Percentiles rank a stretch among this genome's conserved stretches.
phyloP scores from a whole-genome alignment of 768 basidiomycete genomes.

The Strobilomyces echinocephalus region DNA sequence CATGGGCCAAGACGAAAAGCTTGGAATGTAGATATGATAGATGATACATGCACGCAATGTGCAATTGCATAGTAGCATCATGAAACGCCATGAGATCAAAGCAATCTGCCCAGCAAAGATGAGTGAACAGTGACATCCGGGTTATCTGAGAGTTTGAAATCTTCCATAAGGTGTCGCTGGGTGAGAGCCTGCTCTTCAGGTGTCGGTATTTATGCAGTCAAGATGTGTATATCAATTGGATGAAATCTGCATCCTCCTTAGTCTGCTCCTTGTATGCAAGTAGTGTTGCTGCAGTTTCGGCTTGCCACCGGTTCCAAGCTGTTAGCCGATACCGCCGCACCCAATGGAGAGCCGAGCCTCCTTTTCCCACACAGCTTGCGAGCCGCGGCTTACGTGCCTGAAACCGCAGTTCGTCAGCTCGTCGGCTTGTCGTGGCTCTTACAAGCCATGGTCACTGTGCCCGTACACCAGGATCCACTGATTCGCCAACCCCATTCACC shows the following conservation, averaged over 20 bases:
- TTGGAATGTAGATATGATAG: conserved; percentile 86
- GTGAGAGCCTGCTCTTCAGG: conserved; percentile 74
- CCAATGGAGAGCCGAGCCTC: too few relatives aligned
- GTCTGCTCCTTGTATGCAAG: conserved; percentile 80
- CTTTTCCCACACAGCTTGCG: too few relatives aligned
- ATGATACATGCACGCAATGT: conserved; percentile 98
- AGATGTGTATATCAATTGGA: conserved; percentile 88
- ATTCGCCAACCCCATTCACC: too few relatives aligned
- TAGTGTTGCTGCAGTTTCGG: too few relatives aligned
- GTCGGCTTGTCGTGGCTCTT: too few relatives aligned
- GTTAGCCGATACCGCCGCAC: too few relatives aligned
- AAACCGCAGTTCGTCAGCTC: too few relatives aligned
- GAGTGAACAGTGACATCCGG: conserved; percentile 88
- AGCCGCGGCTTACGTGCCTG: too few relatives aligned
- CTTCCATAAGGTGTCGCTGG: conserved; percentile 71
- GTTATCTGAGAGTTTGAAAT: conserved; percentile 84
- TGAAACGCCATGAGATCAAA: conserved; percentile 83
- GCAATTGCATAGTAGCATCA: conserved; percentile 83
- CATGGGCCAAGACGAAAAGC: conserved; percentile 93
- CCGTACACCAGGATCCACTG: too few relatives aligned
- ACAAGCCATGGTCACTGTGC: too few relatives aligned
- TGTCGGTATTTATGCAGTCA: conserved; percentile 90
- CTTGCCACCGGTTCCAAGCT: too few relatives aligned
- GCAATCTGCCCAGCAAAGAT: conserved; percentile 93
- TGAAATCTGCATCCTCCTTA: conserved; percentile 85